Evolutionary conservation across 768 basidiomycete species (phyloP), one percentile per base, ranked within the genome.

Genomic region (Rhizopogon rudus): DNA sequence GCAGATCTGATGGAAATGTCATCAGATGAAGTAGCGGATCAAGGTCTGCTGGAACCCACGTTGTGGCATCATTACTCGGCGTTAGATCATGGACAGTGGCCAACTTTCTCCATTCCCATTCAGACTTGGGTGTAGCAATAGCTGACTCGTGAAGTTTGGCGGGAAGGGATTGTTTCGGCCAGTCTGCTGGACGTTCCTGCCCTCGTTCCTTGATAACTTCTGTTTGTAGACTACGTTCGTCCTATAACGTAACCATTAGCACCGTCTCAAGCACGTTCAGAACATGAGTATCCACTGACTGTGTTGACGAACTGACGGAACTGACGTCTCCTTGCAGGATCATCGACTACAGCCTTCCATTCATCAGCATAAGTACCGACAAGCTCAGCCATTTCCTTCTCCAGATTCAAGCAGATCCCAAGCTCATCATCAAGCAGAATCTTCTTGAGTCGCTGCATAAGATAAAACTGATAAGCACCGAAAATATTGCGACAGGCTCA

Each of bases 221-320:
- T 3, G 75, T 72, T 25, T 72, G 70, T 17, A 71, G 65, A 0
- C 67, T 69, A 8, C 69, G 70, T 57, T 84, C 80, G 7, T 75
- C 65, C 60, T 60, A 35, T 37, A 20, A 40, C 55, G n/a, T n/a
- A 25, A 25, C n/a, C 13, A 22, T 22, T 25, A 28, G 20, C 16
- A 43, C 10, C 17, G 25, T n/a, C 14, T 3, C 14, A 22, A 20
- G 14, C 7, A 6, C 22, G 3, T 8, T 22, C 35, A 37, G 5
- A 25, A 25, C 14, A 37, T 14, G 16, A 17, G 51, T 17, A 33
- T 49, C 10, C 12, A 63, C 65, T 55, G 46, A 77, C 76, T 1
- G 84, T 84, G 66, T 89, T 88, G 56, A 80, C 80, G 60, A 88
- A 88, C 65, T 88, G 82, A 51, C 77, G 73, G 70, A 86, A 84